A percentile compares a stretch with the other conserved stretches of the same genome.
phyloP scores from a whole-genome alignment of 768 basidiomycete genomes.

The Neoboletus brunneissimus region DNA sequence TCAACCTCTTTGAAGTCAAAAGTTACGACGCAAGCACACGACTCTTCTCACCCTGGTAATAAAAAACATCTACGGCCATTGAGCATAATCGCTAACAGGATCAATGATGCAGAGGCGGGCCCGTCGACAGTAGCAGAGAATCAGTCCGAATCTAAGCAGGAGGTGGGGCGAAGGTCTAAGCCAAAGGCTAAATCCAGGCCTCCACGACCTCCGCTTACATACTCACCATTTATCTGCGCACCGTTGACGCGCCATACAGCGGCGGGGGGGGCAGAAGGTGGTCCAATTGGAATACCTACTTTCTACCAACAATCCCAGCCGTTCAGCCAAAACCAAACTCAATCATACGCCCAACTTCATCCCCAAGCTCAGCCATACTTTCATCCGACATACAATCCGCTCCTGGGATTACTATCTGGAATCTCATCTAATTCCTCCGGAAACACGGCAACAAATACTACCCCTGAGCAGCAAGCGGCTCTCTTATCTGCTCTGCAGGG shows the following conservation, averaged over 20 bases:
- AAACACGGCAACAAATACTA: conserved; percentile 16
- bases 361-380: conserved; percentile 1
- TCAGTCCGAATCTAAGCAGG: neutral
- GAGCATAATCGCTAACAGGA: neutral
- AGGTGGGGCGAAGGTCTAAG: conserved; percentile 9
- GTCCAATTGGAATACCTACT: neutral
- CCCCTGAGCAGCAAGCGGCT: conserved; percentile 33
- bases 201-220: conserved; percentile 19
- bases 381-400: conserved; percentile 3
- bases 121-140: neutral
- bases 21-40: conserved; percentile 22
- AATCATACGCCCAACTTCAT: neutral
- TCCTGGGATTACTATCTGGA: conserved; percentile 34
- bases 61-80: neutral
- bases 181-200: conserved; percentile 21
- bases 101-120: conserved; percentile 3
- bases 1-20: conserved; percentile 48
- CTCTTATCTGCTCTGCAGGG: conserved; percentile 52
- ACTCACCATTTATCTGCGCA: conserved; percentile 28
- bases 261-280: neutral
- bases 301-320: conserved; percentile 3
- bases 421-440: conserved; percentile 25
- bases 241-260: conserved; percentile 18
- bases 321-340: conserved; percentile 1
- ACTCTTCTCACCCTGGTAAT: conserved; percentile 11